Percentiles rank a stretch among this genome's conserved stretches.
phyloP scores from a whole-genome alignment of 2,329 filamentous ascomycete species.

The Cyclaneusma minus region DNA sequence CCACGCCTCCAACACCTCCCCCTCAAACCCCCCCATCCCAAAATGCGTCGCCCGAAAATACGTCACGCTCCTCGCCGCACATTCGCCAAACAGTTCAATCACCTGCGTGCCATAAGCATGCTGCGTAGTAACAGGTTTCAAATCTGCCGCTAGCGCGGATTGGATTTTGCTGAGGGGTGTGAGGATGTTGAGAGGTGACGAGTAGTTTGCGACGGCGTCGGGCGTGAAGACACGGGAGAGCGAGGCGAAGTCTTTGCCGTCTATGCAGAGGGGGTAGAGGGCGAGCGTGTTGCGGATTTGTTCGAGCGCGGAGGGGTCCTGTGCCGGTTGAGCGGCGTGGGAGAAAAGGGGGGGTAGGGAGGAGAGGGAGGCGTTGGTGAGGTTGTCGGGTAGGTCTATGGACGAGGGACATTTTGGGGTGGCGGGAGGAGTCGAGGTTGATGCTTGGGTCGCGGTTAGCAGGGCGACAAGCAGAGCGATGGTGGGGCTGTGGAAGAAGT shows the following conservation, averaged over 20 bases:
- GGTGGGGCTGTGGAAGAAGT: too few species aligned
- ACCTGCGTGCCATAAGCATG: slow-evolving; percentile 2
- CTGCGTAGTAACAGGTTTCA: slow-evolving; percentile 3
- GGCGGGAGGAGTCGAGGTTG: too few species aligned
- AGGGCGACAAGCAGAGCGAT: too few species aligned
- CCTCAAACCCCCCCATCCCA: not conserved
- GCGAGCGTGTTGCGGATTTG: slow-evolving; percentile 9
- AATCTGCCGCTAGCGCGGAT: slow-evolving; percentile 2
- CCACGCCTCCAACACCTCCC: slow-evolving; percentile 1
- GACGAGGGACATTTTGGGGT: too few species aligned
- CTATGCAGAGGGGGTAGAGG: slow-evolving; percentile 9
- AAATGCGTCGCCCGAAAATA: slow-evolving; percentile 2
- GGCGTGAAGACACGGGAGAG: slow-evolving; percentile 7
- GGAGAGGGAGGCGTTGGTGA: not conserved
- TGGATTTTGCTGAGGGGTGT: slow-evolving; percentile 3
- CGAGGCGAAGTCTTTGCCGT: slow-evolving; percentile 8
- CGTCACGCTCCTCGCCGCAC: slow-evolving; percentile 1
- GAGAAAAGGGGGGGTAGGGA: slow-evolving; percentile 1
- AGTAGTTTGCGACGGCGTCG: slow-evolving; percentile 9
- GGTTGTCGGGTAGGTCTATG: too few species aligned
- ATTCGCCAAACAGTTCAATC: not conserved
- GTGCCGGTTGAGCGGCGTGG: too few species aligned
- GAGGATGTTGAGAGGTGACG: slow-evolving; percentile 6
- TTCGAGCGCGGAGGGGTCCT: not conserved
- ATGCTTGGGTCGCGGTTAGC: too few species aligned